phyloP scores from a whole-genome alignment of 345 rosid species.

The Gossypium australe region DNA sequence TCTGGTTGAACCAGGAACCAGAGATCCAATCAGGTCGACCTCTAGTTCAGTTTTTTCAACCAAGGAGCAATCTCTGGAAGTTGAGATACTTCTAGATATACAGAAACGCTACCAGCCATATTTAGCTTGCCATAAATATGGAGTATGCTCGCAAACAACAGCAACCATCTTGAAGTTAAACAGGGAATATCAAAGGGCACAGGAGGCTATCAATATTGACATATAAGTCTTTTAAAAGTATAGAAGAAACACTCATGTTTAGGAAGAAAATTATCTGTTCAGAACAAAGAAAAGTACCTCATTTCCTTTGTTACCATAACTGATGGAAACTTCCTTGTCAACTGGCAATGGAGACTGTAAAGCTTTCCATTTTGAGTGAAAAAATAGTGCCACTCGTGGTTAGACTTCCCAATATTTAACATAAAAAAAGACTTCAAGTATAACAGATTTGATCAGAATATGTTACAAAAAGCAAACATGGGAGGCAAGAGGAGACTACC shows the following conservation, averaged over 20 bases:
- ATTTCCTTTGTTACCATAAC: slow-evolving; percentile 95
- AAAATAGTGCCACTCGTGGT: slow-evolving; percentile 7
- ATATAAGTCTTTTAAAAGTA: not conserved
- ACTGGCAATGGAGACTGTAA: slow-evolving; percentile 34
- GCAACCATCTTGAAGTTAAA: not conserved
- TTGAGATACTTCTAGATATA: slow-evolving; percentile 1
- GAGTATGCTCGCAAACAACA: not conserved
- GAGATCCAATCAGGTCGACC: no score
- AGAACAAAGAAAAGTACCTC: slow-evolving; percentile 51
- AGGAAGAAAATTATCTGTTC: slow-evolving; percentile 3
- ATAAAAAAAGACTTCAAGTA: slow-evolving; percentile 15
- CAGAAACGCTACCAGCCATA: not conserved
- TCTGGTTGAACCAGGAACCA: no score
- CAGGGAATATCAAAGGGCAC: not conserved
- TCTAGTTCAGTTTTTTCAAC: no score
- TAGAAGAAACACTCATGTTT: not conserved
- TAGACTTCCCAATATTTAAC: slow-evolving; percentile 13
- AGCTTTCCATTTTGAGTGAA: slow-evolving; percentile 34
- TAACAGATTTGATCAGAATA: not conserved
- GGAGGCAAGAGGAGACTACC: slow-evolving; percentile 36
- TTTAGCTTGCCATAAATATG: not conserved
- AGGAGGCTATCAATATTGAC: not conserved
- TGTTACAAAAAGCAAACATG: not conserved
- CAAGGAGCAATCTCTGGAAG: not conserved
- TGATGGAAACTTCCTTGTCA: slow-evolving; percentile 70